Evolutionary conservation across 805 yeast species (phyloP).

Genomic region (Kluyveromyces nonfermentans): DNA sequence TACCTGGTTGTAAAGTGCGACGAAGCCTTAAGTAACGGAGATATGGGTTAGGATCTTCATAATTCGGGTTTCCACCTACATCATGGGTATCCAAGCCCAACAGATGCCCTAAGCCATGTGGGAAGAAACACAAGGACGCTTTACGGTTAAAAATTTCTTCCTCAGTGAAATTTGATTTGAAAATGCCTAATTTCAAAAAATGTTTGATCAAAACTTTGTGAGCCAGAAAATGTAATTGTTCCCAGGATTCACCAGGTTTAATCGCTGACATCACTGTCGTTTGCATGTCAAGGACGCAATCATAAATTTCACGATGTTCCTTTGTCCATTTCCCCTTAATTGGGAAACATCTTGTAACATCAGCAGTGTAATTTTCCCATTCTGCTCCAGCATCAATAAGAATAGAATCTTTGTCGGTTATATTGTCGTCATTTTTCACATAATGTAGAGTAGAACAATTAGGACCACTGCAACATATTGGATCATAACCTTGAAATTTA

Average conservation of each 20-base stretch:
- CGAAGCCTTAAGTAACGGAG: constrained; percentile 73
- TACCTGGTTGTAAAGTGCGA: constrained; percentile 57
- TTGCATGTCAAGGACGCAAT: constrained; percentile 79
- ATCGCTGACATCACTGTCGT: constrained; percentile 55
- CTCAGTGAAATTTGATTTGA: constrained; percentile 44
- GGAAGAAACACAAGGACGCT: constrained; percentile 73
- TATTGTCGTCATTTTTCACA: constrained; percentile 63
- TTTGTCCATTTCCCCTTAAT: constrained; percentile 80
- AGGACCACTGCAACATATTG: constrained; percentile 91
- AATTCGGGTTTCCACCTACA: constrained; percentile 83
- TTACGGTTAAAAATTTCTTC: constrained; percentile 64
- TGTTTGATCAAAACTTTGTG: constrained; percentile 68
- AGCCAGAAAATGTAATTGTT: constrained; percentile 68
- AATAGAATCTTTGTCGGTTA: constrained; percentile 52
- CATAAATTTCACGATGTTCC: constrained; percentile 78
- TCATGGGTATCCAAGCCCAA: constrained; percentile 95
- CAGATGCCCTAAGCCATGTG: constrained; percentile 93
- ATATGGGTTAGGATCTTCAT: constrained; percentile 72
- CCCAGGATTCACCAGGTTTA: constrained; percentile 82
- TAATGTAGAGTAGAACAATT: constrained; percentile 88
- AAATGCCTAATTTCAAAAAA: constrained; percentile 67
- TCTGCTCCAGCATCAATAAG: constrained; percentile 96
- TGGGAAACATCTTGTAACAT: constrained; percentile 94
- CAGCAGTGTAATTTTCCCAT: constrained; percentile 88
- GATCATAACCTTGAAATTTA: constrained; percentile 81